A percentile compares a stretch with the other conserved stretches of the same genome.
Evolutionary conservation across 176 grass and related monocot genomes (phyloP).

Genomic region (Pharus latifolius): DNA sequence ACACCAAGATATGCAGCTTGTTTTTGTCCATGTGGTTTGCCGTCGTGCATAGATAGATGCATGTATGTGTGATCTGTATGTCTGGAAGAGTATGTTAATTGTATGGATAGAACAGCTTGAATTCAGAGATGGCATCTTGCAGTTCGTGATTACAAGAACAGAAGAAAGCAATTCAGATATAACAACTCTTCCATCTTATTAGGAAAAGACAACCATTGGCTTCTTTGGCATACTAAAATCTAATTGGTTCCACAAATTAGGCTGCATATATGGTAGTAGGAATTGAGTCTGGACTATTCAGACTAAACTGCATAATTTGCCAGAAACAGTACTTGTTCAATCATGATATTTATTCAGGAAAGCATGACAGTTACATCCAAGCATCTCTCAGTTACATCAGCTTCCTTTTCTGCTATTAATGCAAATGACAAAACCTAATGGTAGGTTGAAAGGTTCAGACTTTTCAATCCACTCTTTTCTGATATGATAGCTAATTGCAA

Average conservation of each 20-base stretch:
- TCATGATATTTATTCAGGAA: constrained; percentile 13
- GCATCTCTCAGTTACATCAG: background rate
- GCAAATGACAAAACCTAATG: background rate
- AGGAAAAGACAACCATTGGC: background rate
- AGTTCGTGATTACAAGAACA: background rate
- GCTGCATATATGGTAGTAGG: background rate
- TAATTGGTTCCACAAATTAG: background rate
- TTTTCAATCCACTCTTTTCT: constrained; percentile 12
- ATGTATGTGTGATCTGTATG: too few species aligned
- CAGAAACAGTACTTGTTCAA: background rate
- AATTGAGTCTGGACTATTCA: constrained; percentile 9
- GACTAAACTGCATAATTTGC: background rate
- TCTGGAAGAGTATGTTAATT: too few species aligned
- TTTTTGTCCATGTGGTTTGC: too few species aligned
- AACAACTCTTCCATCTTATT: background rate
- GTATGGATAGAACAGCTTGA: too few species aligned
- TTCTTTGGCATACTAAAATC: background rate
- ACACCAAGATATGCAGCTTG: too few species aligned
- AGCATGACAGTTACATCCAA: background rate
- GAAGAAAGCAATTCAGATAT: background rate
- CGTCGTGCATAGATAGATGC: too few species aligned
- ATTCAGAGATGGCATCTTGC: too few species aligned
- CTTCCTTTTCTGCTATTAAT: background rate
- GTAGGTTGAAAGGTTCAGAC: background rate
- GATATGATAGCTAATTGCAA: constrained; percentile 20